Conservation (phyloP, 2,329 filamentous ascomycete species). For the Diaporthe helianthi region DNA sequence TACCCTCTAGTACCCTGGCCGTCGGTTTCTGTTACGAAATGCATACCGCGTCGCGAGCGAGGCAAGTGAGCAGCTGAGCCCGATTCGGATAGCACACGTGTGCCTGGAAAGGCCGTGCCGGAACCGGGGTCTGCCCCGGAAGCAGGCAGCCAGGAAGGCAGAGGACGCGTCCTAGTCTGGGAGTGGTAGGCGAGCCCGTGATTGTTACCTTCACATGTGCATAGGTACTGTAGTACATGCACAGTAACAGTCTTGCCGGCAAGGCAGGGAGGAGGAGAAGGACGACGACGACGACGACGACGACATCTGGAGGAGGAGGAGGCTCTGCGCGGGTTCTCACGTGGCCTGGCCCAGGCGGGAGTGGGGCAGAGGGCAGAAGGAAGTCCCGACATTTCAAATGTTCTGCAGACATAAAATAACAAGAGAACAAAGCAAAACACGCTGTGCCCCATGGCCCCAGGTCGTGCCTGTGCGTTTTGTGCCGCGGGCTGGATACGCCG, state of each 20-base stretch:
- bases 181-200: constrained; percentile 16
- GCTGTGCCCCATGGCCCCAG: neutral
- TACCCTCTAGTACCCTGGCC: neutral
- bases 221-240: no score
- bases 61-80: constrained; percentile 1
- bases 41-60: constrained; percentile 6
- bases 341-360: constrained; percentile 4
- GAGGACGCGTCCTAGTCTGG: constrained; percentile 19
- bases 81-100: neutral
- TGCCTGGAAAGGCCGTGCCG: neutral
- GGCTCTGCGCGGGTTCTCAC: constrained; percentile 23
- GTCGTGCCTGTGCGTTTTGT: neutral
- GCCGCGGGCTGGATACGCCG: neutral
- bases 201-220: constrained; percentile 12
- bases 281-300: neutral
- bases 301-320: neutral
- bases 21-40: neutral
- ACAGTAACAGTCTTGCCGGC: neutral
- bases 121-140: constrained; percentile 6
- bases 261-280: neutral
- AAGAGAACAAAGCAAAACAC: neutral
- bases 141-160: neutral
- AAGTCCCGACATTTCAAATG: constrained; percentile 8
- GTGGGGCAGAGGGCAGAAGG: neutral
- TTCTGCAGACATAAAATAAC: neutral